Base-by-base conservation (phyloP, 2,329 filamentous ascomycete genomes). In the Coniochaeta sp. region DNA sequence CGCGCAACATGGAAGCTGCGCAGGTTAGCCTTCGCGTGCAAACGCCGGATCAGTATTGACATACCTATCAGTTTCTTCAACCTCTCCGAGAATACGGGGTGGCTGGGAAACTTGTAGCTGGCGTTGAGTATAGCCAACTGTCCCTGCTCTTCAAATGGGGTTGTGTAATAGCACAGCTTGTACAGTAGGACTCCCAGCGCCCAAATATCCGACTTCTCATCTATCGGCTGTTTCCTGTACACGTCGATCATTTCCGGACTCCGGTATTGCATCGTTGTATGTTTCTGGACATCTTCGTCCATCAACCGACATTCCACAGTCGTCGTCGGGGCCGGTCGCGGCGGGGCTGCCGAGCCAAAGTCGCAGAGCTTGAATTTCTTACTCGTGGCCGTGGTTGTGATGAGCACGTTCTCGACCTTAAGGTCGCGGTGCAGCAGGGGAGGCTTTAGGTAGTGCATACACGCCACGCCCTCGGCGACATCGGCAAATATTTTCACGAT, bases 171-270 rank as follows among this genome's bases (percentile, higher is more conserved):
- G 79, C 95, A 99, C 63, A 99, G 81, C 79, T 99, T 99, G 80
- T 99, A 99, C 59, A 99, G 77, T 61, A 99, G 78, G 47, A 99
- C 95, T 5, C 95, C 95, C 62, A 99, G 77, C 1, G 95, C 95
- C 95, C 93, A 99, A 32, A 99, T 97, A 73, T 99, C 95, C 56
- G 93, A 96, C 78, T 99, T 99, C 77, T 99, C 95, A 71, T 99
- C 91, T 70, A 99, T 96, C 0, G 95, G 92, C 68, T 93, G 91
- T 74, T 96, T 96, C 64, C 93, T 84, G 76, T 97, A 99, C 26
- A 99, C 95, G 70, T 99, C 95, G 62, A 99, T 88, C 95, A 99
- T 99, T 76, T 99, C 95, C 6, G 95, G 95, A 72, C 93, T 98
- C 65, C 95, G 85, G 73, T 99, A 99, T 73, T 99, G 95, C 75